These are phyloP conservation scores for Colletotrichum phormii DNA, from an alignment of 2,329 filamentous ascomycete genomes.

Conservation along the genomic window DNA sequence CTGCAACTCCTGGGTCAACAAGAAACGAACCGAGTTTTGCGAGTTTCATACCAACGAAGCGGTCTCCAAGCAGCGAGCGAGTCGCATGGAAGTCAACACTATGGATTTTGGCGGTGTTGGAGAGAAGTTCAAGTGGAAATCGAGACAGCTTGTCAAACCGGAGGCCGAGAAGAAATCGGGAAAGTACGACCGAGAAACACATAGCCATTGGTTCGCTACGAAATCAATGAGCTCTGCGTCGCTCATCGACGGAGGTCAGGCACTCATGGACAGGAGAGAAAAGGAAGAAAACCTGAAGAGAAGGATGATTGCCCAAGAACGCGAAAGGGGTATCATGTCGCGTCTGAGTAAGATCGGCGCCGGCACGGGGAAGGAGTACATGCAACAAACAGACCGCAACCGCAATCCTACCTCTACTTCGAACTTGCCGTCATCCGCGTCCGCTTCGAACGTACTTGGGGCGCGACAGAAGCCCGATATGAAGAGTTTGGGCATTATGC, in stretches of 20 bases:
- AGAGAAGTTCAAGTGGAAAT: conserved; percentile 32
- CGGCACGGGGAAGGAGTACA: conserved; percentile 78
- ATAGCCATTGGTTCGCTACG: conserved; percentile 66
- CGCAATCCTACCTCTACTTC: conserved; percentile 12
- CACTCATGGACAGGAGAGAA: conserved; percentile 68
- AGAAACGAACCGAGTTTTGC: conserved; percentile 88
- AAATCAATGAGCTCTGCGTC: conserved; percentile 66
- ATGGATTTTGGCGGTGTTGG: conserved; percentile 61
- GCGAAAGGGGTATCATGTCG: conserved; percentile 78
- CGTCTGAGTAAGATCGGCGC: conserved; percentile 73
- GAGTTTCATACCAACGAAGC: conserved; percentile 91
- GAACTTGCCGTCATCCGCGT: neutral
- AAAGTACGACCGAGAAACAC: conserved; percentile 69
- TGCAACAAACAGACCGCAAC: conserved; percentile 55
- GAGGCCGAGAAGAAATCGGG: conserved; percentile 45
- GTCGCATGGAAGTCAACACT: conserved; percentile 83
- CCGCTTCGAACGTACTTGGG: conserved; percentile 38
- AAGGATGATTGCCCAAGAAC: conserved; percentile 74
- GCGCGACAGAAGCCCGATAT: conserved; percentile 55
- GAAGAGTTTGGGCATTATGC: conserved; percentile 56
- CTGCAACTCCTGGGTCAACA: conserved; percentile 89
- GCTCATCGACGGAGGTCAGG: conserved; percentile 75
- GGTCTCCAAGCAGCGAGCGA: conserved; percentile 73
- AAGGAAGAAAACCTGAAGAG: conserved; percentile 75
- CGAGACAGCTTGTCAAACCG: conserved; percentile 46